Conservation (phyloP, 768 basidiomycete genomes). For the Boletus eberwhitei region DNA sequence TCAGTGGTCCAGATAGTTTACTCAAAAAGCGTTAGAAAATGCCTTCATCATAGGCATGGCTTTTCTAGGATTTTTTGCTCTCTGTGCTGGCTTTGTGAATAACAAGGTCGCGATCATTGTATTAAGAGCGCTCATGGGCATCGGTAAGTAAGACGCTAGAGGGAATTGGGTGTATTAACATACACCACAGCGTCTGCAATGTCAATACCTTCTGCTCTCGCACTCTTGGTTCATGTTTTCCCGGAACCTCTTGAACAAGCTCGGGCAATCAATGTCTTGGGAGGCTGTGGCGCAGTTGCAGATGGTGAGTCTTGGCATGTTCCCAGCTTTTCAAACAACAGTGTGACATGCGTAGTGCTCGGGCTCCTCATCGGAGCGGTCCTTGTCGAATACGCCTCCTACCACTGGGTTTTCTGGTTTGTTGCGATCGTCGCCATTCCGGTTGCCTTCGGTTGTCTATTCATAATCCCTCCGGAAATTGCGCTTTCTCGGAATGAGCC, state of each 20-base stretch:
- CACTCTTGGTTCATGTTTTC: constrained; percentile 49
- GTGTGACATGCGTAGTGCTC: constrained; percentile 27
- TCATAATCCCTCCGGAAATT: constrained; percentile 34
- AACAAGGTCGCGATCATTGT: constrained; percentile 48
- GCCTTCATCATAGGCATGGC: constrained; percentile 42
- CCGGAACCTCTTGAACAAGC: constrained; percentile 46
- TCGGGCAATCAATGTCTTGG: constrained; percentile 45
- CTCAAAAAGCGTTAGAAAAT: constrained; percentile 37
- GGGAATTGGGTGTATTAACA: background rate
- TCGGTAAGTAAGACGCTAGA: constrained; percentile 29
- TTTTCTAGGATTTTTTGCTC: constrained; percentile 40
- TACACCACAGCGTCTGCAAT: constrained; percentile 40
- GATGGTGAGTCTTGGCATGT: constrained; percentile 31
- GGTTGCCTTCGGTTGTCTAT: constrained; percentile 30
- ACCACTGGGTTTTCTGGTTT: constrained; percentile 52
- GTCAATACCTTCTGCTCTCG: constrained; percentile 50
- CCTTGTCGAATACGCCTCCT: constrained; percentile 40
- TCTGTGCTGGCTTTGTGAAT: constrained; percentile 45
- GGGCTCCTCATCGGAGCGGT: constrained; percentile 45
- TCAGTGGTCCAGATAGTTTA: constrained; percentile 21
- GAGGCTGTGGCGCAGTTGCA: constrained; percentile 44
- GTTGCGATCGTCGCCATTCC: constrained; percentile 38
- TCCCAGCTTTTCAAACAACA: background rate
- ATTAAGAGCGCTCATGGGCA: constrained; percentile 50
- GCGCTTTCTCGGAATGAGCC: background rate